phyloP scores from a whole-genome alignment of 129 eudicot genomes.

The Arctium minus region DNA sequence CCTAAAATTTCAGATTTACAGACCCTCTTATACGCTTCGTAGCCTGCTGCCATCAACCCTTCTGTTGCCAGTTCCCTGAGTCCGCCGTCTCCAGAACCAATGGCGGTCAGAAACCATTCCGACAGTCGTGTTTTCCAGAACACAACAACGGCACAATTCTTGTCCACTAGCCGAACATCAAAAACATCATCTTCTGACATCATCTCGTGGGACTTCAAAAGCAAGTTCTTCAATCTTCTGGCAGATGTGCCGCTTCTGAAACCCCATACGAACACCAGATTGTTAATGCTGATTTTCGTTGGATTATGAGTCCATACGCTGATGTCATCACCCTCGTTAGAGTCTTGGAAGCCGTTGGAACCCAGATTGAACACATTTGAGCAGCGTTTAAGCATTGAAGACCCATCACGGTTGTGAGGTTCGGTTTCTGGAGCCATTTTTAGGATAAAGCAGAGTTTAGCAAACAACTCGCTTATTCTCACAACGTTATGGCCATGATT shows the following conservation, averaged over 20 bases:
- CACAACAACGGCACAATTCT: slow-evolving; percentile 71
- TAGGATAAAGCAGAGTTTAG: slow-evolving; percentile 57
- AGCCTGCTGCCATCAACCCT: slow-evolving; percentile 64
- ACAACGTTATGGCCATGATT: slow-evolving; percentile 63
- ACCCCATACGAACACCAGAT: slow-evolving; percentile 89
- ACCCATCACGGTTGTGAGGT: slow-evolving; percentile 16
- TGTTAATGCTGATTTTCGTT: slow-evolving; percentile 40
- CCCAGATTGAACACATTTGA: slow-evolving; percentile 35
- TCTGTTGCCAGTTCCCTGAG: slow-evolving; percentile 53
- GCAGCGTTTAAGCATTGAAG: slow-evolving; percentile 36
- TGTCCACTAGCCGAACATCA: slow-evolving; percentile 71
- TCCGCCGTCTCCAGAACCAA: slow-evolving; percentile 51
- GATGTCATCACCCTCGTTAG: slow-evolving; percentile 47
- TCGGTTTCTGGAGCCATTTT: slow-evolving; percentile 35
- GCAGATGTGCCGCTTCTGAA: slow-evolving; percentile 62
- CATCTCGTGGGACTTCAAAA: slow-evolving; percentile 40
- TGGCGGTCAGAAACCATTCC: slow-evolving; percentile 44
- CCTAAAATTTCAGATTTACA: slow-evolving; percentile 60
- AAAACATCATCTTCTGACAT: slow-evolving; percentile 49
- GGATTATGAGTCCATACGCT: slow-evolving; percentile 47
- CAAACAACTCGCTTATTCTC: slow-evolving; percentile 60
- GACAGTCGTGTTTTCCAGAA: slow-evolving; percentile 61
- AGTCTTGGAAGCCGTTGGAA: slow-evolving; percentile 33
- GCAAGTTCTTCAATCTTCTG: slow-evolving; percentile 46
- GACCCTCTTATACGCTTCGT: slow-evolving; percentile 43